These are phyloP conservation scores for Chaetomium sp. DNA, from an alignment of 2,329 filamentous ascomycete species.

Conservation along the genomic window DNA sequence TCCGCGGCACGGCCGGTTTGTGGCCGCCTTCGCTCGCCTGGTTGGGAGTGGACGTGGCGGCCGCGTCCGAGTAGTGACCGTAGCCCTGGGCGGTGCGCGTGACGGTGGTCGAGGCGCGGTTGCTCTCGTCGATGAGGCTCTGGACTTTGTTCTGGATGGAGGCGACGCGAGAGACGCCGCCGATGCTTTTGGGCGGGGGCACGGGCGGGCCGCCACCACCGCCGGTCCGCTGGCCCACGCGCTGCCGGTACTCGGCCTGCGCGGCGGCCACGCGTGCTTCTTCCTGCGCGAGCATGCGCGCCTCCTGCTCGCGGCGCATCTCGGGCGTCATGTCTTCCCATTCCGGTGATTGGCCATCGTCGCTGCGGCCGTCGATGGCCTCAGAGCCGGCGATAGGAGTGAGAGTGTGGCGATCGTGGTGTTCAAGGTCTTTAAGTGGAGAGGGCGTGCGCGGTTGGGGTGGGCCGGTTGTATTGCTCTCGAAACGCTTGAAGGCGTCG, in stretches of 20 bases:
- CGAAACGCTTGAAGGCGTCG: conserved; percentile 91
- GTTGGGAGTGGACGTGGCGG: conserved; percentile 35
- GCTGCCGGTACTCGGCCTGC: conserved; percentile 82
- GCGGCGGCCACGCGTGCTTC: conserved; percentile 87
- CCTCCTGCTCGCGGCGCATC: conserved; percentile 86
- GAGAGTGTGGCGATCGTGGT: conserved; percentile 53
- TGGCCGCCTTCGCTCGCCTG: conserved; percentile 41
- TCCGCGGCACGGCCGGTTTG: conserved; percentile 52
- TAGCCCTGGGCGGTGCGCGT: conserved; percentile 83
- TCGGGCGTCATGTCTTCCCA: conserved; percentile 76
- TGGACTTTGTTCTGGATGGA: conserved; percentile 92
- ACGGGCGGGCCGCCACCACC: conserved; percentile 42
- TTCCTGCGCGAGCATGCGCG: conserved; percentile 78
- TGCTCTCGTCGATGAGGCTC: conserved; percentile 78
- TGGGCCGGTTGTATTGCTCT: conserved; percentile 50
- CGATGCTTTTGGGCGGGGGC: conserved; percentile 57
- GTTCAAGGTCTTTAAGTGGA: conserved; percentile 52
- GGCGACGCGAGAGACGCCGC: conserved; percentile 67
- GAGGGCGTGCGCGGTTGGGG: conserved; percentile 50
- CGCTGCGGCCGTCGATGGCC: conserved; percentile 66
- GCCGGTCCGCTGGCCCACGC: conserved; percentile 60
- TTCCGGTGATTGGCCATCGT: conserved; percentile 65
- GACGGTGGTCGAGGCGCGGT: conserved; percentile 57
- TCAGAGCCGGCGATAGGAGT: conserved; percentile 78
- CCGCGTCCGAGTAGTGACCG: conserved; percentile 74